Base-by-base conservation (phyloP, 306 rosid genomes). In the Neltuma alba region DNA sequence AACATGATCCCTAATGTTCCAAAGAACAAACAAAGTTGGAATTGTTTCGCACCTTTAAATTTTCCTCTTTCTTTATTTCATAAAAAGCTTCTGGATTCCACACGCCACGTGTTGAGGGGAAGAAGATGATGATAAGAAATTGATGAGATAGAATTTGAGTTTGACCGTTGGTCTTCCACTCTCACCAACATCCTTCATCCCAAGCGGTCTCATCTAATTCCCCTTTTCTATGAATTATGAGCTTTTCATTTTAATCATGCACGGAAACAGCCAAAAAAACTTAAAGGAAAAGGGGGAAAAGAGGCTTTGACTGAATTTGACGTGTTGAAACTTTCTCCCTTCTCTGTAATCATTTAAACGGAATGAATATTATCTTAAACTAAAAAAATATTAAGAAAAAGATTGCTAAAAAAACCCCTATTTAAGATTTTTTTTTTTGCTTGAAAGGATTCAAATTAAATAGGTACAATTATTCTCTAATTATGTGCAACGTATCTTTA, bases 101-200 rank as follows among this genome's bases (percentile, higher is more conserved):
- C 60, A 54, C 3, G 44, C 18, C 79, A 50, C 83, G 78, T 78
- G 85, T 60, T 47, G 28, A 28, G 40, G 47, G 61, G 61, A 21
- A 70, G 74, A 76, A 27, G 40, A 45, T 20, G 37, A 61, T 11
- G 75, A 77, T 72, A 72, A 52, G 85, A 48, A 30, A 38, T 67
- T 38, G 3, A 50, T 18, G 2, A 61, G 34, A 72, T 72, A 18
- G 40, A 54, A 31, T 75, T 75, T 63, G 50, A 21, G 79, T 86
- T 83, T 83, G 87, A 86, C 89, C 83, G 77, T 42, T 77, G 89
- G 89, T 86, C 89, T 86, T 83, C 89, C 83, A 86, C 84, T 83
- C 80, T 85, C 82, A 21, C 80, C 75, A 80, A 76, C 45, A 72
- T 23, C 65, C 47, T 74, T 79, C 64, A 75, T 76, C 77, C 47